Evolutionary conservation across 179 eudicot species (phyloP), one percentile per base, ranked within the genome.

Genomic region (Silene noctiflora): DNA sequence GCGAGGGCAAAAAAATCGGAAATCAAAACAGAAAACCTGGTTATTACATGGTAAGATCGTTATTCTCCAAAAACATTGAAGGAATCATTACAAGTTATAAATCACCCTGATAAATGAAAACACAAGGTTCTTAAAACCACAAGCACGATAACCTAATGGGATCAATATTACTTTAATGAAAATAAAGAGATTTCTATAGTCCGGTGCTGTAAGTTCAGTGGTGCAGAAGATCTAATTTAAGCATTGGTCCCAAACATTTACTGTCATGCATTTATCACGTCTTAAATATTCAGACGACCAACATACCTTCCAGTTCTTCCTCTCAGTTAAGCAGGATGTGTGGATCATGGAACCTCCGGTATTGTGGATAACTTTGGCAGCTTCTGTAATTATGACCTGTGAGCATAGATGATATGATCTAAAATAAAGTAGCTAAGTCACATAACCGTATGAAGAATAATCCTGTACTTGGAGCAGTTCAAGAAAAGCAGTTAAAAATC

Each of bases 381-480:
- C 98, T 83, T 93, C 92, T 55, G 87, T 77, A 67, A 93, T 75
- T 29, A 93, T 86, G 60, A 85, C 87, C 98, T 91, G 79, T 27
- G 67, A 69, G 33, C 20, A 48, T 17, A 17, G 59, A 29, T 55
- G 21, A 51, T 24, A 24, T 8, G 24, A 81, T 61, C 27, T 24
- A 20, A 70, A 71, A 35, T 8, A 35, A 62, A 58, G 2, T 29
- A 33, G 16, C 53, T 21, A 44, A 20, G 19, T 48, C 10, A 24
- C 63, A 35, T 55, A 14, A 35, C 4, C 27, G 31, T 3, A 59
- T 42, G 48, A 35, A 48, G n/a, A 59, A 60, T 24, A 10, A 64
- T 64, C 19, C 11, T 7, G 4, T 21, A 53, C 35, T 13, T 14
- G 33, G 67, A 29, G 14, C 21, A 14, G 4, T 17, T 8, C 16